Percentiles rank a stretch among this genome's conserved stretches.
phyloP scores from a whole-genome alignment of 179 eudicot species.

The Gypsophila paniculata region DNA sequence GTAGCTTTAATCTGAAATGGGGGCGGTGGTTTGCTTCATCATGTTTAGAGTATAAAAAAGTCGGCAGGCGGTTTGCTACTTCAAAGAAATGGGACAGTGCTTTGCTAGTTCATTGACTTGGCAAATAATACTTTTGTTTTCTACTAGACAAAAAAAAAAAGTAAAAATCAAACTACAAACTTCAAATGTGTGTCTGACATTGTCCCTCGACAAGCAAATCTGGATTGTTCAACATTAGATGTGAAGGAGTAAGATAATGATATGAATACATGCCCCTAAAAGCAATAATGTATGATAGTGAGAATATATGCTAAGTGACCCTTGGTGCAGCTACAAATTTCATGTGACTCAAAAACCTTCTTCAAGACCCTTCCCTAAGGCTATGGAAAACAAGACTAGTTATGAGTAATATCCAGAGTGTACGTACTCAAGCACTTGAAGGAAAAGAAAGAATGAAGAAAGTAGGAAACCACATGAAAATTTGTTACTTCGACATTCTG shows the following conservation, averaged over 20 bases:
- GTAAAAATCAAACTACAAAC: background rate
- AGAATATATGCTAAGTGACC: background rate
- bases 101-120: background rate
- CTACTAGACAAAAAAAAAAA: background rate
- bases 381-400: slow-evolving; percentile 2
- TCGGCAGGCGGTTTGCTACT: background rate
- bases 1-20: background rate
- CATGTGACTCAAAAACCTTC: background rate
- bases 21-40: too few relatives aligned
- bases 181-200: background rate
- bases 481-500: background rate
- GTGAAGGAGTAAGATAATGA: background rate
- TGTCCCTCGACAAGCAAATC: background rate
- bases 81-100: background rate
- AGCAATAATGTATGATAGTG: background rate
- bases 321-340: background rate
- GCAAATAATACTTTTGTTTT: background rate
- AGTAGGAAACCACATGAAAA: background rate
- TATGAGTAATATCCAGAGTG: background rate
- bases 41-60: too few relatives aligned
- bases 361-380: background rate
- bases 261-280: background rate
- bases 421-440: background rate
- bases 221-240: background rate
- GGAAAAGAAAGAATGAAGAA: background rate